Conservation (phyloP, 352 stramenopile genomes). For the Phytophthora sojae region DNA sequence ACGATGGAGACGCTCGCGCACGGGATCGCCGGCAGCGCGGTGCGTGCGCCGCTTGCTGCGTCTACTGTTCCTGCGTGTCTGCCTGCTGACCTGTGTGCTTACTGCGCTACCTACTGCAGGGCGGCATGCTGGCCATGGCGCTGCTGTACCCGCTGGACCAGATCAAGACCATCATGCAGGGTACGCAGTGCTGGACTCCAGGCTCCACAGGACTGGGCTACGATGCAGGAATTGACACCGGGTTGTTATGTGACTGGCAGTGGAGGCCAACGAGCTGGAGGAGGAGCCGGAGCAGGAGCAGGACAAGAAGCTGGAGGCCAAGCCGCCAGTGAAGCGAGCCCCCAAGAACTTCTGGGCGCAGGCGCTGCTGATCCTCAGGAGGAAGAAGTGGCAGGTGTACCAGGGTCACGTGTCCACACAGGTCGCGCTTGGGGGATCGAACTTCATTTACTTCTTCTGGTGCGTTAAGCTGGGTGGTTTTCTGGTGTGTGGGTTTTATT, state of each 20-base stretch:
- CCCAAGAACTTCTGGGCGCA: constrained; percentile 51
- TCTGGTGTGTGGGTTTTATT: background rate
- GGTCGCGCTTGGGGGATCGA: constrained; percentile 75
- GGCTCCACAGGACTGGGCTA: too few relatives aligned
- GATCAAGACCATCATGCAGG: constrained; percentile 89
- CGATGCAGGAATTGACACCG: too few relatives aligned
- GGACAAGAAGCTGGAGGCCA: constrained; percentile 19
- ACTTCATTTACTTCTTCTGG: constrained; percentile 93
- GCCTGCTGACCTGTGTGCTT: background rate
- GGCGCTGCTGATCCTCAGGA: constrained; percentile 58
- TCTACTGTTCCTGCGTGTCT: background rate
- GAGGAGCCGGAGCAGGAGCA: constrained; percentile 19
- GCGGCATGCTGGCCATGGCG: constrained; percentile 78
- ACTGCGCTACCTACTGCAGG: constrained; percentile 31
- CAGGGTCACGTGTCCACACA: constrained; percentile 83
- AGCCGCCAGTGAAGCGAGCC: constrained; percentile 6
- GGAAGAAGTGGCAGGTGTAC: constrained; percentile 80
- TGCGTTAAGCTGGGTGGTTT: constrained; percentile 21
- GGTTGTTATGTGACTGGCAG: constrained; percentile 17
- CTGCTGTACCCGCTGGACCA: constrained; percentile 88
- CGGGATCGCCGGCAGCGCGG: constrained; percentile 67
- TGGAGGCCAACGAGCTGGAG: constrained; percentile 37
- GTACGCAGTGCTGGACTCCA: constrained; percentile 20
- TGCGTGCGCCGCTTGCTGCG: constrained; percentile 26
- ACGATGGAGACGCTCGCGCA: constrained; percentile 74